A percentile compares a stretch with the other conserved stretches of the same genome.
phyloP scores from a whole-genome alignment of 768 basidiomycete species.

The Rhodotorula paludigena region DNA sequence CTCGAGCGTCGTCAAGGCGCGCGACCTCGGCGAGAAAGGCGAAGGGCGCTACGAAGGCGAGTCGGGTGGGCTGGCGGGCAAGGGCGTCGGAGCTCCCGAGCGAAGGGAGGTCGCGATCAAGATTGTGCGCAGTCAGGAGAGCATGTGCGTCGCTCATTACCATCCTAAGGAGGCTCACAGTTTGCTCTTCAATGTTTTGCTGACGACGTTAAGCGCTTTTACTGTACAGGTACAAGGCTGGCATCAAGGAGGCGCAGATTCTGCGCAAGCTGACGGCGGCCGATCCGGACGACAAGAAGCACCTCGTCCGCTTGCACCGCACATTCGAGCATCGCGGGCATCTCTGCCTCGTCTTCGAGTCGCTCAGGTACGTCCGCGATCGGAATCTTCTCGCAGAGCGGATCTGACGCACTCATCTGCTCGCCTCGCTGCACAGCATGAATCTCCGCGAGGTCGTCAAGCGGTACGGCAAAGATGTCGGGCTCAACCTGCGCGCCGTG shows the following conservation, averaged over 20 bases:
- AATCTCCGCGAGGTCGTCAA: conserved; percentile 97
- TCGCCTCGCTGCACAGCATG: conserved; percentile 60
- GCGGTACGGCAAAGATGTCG: conserved; percentile 96
- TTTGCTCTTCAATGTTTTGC: neutral
- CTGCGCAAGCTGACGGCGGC: conserved; percentile 77
- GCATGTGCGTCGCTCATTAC: conserved; percentile 63
- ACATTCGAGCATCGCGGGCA: conserved; percentile 98
- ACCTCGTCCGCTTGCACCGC: conserved; percentile 82
- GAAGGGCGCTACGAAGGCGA: conserved; percentile 70
- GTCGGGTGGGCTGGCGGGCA: conserved; percentile 61
- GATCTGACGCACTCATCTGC: neutral
- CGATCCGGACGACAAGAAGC: conserved; percentile 95
- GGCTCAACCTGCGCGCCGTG: conserved; percentile 92
- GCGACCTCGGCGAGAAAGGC: conserved; percentile 51
- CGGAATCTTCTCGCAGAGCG: neutral
- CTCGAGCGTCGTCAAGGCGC: conserved; percentile 89
- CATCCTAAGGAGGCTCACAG: no score
- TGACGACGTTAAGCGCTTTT: neutral
- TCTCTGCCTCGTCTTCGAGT: conserved; percentile 91
- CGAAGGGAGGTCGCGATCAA: conserved; percentile 87
- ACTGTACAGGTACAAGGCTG: conserved; percentile 76
- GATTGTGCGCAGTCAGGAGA: conserved; percentile 90
- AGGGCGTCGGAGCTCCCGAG: conserved; percentile 53
- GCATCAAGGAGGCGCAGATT: conserved; percentile 84
- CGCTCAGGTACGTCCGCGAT: conserved; percentile 63